Conservation (phyloP, 805 yeast species). For the Candida ficus region DNA sequence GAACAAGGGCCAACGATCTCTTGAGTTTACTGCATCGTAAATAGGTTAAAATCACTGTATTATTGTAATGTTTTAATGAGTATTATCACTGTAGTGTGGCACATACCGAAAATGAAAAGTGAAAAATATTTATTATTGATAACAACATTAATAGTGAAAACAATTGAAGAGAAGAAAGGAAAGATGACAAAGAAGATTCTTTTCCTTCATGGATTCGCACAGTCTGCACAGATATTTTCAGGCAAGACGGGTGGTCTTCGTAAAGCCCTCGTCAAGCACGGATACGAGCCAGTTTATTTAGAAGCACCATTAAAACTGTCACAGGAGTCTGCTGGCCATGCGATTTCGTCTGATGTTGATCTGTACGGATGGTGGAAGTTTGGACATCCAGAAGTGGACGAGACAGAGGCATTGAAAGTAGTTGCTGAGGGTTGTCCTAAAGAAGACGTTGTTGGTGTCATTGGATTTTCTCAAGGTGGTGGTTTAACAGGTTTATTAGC, state of each 20-base stretch:
- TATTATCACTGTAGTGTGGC: neutral
- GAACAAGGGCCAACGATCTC: slow-evolving; percentile 18
- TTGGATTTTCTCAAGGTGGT: slow-evolving; percentile 95
- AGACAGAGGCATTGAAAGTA: slow-evolving; percentile 33
- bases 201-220: slow-evolving; percentile 88
- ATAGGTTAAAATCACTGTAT: too few species aligned
- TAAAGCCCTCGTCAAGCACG: slow-evolving; percentile 52
- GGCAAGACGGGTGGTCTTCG: slow-evolving; percentile 85
- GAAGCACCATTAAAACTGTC: slow-evolving; percentile 66
- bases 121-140: too few species aligned
- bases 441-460: slow-evolving; percentile 76
- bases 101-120: too few species aligned
- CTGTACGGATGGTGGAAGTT: slow-evolving; percentile 70
- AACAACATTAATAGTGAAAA: too few species aligned
- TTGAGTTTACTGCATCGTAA: slow-evolving; percentile 14
- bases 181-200: slow-evolving; percentile 44
- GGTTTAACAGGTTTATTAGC: slow-evolving; percentile 65
- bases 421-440: slow-evolving; percentile 36
- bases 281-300: slow-evolving; percentile 67
- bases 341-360: slow-evolving; percentile 24
- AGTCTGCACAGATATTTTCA: slow-evolving; percentile 72
- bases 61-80: too few species aligned
- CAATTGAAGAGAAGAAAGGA: too few species aligned
- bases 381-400: slow-evolving; percentile 25
- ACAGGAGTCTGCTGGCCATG: slow-evolving; percentile 33